These are phyloP conservation scores for Lipomyces orientalis DNA, from an alignment of 805 yeast species.

Conservation along the genomic window DNA sequence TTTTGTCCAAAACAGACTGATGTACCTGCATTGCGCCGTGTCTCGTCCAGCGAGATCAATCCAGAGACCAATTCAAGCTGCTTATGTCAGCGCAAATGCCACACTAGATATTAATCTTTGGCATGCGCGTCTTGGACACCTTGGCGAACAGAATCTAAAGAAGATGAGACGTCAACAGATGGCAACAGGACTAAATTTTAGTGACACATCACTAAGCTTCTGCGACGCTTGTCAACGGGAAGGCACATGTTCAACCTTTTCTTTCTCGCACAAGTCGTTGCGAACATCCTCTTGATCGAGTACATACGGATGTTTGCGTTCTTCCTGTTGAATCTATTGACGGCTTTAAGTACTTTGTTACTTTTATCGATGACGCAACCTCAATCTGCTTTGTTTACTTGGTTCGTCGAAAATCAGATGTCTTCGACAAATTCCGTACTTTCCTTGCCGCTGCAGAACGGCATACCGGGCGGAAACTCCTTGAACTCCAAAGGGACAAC, in stretches of 20 bases:
- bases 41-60: neutral
- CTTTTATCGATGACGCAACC: slow-evolving; percentile 5
- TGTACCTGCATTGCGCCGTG: neutral
- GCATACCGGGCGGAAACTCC: slow-evolving; percentile 1
- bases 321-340: neutral
- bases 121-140: neutral
- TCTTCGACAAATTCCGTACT: neutral
- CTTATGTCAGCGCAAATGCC: neutral
- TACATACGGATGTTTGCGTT: neutral
- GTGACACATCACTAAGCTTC: neutral
- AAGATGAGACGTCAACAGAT: neutral
- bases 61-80: neutral
- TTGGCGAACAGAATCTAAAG: neutral
- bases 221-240: neutral
- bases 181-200: neutral
- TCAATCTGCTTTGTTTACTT: neutral
- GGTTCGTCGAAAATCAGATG: neutral
- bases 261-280: neutral
- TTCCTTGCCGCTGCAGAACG: neutral
- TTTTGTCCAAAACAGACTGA: too few relatives aligned
- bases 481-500: neutral
- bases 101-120: neutral
- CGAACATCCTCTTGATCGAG: neutral
- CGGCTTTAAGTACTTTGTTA: slow-evolving; percentile 2
- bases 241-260: neutral